Evolutionary conservation across 495 filamentous ascomycete species (phyloP).

Genomic region (Xylaria sp.): DNA sequence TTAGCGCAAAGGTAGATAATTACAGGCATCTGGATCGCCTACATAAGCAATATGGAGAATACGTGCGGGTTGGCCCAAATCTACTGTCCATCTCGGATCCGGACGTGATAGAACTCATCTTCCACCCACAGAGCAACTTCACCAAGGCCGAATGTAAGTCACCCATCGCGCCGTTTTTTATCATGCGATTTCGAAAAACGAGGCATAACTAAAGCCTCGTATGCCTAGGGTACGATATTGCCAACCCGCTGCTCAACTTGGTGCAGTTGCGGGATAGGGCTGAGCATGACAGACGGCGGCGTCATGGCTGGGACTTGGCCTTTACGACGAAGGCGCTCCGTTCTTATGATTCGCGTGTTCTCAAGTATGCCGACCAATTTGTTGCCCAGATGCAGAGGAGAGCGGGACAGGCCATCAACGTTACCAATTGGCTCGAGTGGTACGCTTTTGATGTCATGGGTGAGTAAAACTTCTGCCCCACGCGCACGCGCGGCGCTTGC

Average conservation of each 20-base stretch:
- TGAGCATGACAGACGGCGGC: constrained; percentile 23
- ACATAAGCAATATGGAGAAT: constrained; percentile 47
- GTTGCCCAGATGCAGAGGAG: constrained; percentile 24
- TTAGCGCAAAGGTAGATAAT: constrained; percentile 34
- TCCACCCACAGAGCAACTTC: constrained; percentile 28
- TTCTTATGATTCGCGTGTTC: constrained; percentile 23
- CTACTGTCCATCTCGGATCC: constrained; percentile 36
- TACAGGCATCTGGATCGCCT: constrained; percentile 45
- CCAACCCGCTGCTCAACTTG: constrained; percentile 26
- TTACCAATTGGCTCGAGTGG: constrained; percentile 55
- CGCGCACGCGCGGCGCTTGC: too few relatives aligned
- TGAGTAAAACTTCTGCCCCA: constrained; percentile 42
- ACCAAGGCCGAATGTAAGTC: constrained; percentile 25
- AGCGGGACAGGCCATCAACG: constrained; percentile 40
- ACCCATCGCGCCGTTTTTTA: background rate
- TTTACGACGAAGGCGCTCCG: constrained; percentile 25
- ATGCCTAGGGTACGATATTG: constrained; percentile 26
- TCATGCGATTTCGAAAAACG: background rate
- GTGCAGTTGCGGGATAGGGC: constrained; percentile 24
- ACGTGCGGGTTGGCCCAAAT: constrained; percentile 46
- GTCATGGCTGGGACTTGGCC: constrained; percentile 26
- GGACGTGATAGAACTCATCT: constrained; percentile 33
- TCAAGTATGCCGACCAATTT: constrained; percentile 27
- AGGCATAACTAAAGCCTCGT: background rate
- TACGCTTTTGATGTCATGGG: constrained; percentile 56